Conservation (phyloP, 2,329 filamentous ascomycete species). For the Teratosphaeria pseudoeucalypti region DNA sequence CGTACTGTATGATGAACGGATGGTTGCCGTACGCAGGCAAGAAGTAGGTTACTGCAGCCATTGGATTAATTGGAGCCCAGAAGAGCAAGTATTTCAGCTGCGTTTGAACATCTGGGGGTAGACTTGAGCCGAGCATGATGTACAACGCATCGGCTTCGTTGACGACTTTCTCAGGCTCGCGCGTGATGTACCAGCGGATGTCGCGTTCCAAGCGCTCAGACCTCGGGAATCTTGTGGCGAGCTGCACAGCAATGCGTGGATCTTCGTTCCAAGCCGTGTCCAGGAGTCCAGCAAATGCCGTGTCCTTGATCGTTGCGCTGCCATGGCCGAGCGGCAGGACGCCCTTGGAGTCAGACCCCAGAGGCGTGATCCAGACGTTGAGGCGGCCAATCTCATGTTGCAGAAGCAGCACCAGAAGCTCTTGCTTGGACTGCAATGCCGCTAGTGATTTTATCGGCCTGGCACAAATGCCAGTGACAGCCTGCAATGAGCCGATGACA, state of each 20-base stretch:
- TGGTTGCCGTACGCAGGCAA: slow-evolving; percentile 83
- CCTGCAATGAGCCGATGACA: slow-evolving; percentile 56
- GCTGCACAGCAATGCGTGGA: slow-evolving; percentile 76
- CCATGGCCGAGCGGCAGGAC: slow-evolving; percentile 20
- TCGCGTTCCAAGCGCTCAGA: slow-evolving; percentile 63
- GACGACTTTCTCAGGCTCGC: slow-evolving; percentile 73
- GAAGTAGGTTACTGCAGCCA: slow-evolving; percentile 89
- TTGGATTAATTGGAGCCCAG: slow-evolving; percentile 86
- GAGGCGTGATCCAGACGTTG: slow-evolving; percentile 78
- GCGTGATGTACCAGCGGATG: slow-evolving; percentile 68
- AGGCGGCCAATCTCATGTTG: slow-evolving; percentile 77
- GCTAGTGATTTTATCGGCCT: slow-evolving; percentile 43
- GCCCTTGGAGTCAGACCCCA: slow-evolving; percentile 48
- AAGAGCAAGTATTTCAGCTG: slow-evolving; percentile 90
- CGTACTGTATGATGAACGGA: slow-evolving; percentile 89
- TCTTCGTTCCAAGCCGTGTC: slow-evolving; percentile 79
- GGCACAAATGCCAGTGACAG: slow-evolving; percentile 50
- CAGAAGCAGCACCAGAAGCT: slow-evolving; percentile 68
- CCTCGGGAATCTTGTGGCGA: slow-evolving; percentile 63
- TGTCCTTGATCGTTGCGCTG: slow-evolving; percentile 30
- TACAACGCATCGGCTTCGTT: slow-evolving; percentile 73
- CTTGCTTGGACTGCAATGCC: slow-evolving; percentile 66
- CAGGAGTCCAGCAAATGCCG: slow-evolving; percentile 41
- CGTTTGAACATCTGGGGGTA: slow-evolving; percentile 69
- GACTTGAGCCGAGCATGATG: slow-evolving; percentile 63